Conservation (phyloP, 1,284 basidiomycete species). For the Lentinula novae-zelandiae region DNA sequence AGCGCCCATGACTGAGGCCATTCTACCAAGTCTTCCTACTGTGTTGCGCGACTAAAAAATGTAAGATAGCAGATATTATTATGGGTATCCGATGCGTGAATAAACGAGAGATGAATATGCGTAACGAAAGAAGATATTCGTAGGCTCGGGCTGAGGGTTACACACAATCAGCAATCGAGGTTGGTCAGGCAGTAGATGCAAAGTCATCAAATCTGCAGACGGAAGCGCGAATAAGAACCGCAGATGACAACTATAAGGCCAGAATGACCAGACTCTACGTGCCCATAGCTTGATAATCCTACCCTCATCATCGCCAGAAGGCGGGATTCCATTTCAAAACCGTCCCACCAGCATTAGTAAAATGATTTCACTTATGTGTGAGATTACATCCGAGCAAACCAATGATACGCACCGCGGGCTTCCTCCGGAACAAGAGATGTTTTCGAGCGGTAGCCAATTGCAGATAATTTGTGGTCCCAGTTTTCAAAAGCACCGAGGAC, state of each 20-base stretch:
- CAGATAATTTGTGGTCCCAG: slow-evolving; percentile 86
- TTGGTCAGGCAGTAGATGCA: neutral
- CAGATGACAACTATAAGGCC: slow-evolving; percentile 37
- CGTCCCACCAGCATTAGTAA: slow-evolving; percentile 97
- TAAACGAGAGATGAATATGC: neutral
- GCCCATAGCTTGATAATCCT: slow-evolving; percentile 87
- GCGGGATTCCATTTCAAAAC: slow-evolving; percentile 85
- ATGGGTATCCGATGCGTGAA: neutral
- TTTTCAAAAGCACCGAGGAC: slow-evolving; percentile 95
- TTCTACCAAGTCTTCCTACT: no score
- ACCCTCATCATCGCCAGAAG: slow-evolving; percentile 29
- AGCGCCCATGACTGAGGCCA: neutral
- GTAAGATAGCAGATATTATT: neutral
- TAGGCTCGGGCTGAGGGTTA: neutral
- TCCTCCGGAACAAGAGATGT: slow-evolving; percentile 96
- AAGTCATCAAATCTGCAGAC: neutral
- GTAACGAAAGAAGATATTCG: no score
- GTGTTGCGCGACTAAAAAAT: neutral
- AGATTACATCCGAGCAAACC: slow-evolving; percentile 4
- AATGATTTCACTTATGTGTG: slow-evolving; percentile 1
- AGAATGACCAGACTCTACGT: slow-evolving; percentile 94
- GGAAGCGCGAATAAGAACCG: neutral
- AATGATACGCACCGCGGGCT: slow-evolving; percentile 79
- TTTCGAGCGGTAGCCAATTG: slow-evolving; percentile 99
- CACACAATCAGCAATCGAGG: neutral